Conservation (phyloP, 1,284 basidiomycete species). For the Athelia psychrophila region DNA sequence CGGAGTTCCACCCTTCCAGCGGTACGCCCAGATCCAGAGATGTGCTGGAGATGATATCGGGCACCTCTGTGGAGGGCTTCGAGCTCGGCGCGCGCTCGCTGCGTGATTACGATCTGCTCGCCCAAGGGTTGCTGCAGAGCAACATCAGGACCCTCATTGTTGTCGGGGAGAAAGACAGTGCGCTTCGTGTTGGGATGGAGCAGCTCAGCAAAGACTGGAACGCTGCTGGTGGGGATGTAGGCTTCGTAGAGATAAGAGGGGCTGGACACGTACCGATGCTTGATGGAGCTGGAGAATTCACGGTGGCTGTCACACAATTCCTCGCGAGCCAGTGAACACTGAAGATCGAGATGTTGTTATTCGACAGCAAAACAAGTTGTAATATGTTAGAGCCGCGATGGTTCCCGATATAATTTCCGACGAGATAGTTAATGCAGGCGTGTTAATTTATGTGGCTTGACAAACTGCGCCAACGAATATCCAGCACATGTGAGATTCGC, state of each 20-base stretch:
- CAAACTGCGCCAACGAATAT: too few relatives aligned
- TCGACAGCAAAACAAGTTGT: too few relatives aligned
- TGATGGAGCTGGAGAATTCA: slow-evolving; percentile 40
- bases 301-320: slow-evolving; percentile 26
- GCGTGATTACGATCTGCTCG: slow-evolving; percentile 38
- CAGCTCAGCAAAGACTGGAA: slow-evolving; percentile 34
- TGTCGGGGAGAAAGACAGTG: slow-evolving; percentile 39
- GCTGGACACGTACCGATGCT: slow-evolving; percentile 51
- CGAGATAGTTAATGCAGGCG: too few relatives aligned
- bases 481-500: too few relatives aligned
- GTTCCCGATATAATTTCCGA: too few relatives aligned
- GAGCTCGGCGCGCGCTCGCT: slow-evolving; percentile 41
- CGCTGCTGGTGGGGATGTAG: slow-evolving; percentile 17
- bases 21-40: slow-evolving; percentile 13
- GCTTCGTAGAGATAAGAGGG: slow-evolving; percentile 31
- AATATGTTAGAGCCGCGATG: too few relatives aligned
- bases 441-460: too few relatives aligned
- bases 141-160: slow-evolving; percentile 34
- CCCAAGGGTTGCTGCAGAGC: slow-evolving; percentile 21
- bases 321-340: slow-evolving; percentile 9
- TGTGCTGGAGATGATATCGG: slow-evolving; percentile 32
- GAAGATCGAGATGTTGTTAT: too few relatives aligned
- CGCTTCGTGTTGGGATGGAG: slow-evolving; percentile 24
- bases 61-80: slow-evolving; percentile 39
- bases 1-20: slow-evolving; percentile 1